Base-by-base conservation (phyloP, 495 filamentous ascomycete genomes). In the Penicillium ochrochloron region DNA sequence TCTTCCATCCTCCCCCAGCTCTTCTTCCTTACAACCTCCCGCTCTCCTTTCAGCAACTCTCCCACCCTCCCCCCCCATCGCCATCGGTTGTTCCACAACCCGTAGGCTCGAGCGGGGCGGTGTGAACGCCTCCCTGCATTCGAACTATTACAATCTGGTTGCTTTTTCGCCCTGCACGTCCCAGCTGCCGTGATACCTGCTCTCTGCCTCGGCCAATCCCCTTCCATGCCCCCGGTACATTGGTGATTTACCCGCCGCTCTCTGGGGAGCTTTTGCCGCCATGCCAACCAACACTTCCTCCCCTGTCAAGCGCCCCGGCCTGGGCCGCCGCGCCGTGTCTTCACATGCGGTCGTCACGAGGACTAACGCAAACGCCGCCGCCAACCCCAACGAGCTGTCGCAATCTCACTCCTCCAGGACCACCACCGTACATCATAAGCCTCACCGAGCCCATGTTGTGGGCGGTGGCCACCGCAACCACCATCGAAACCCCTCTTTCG, bases 261-360 rank as follows among this genome's bases (percentile, higher is more conserved):
- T 46, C 59, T 42, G 39, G 54, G 62, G 62, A 57, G 61, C 58
- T 60, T 57, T 63, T 70, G 63, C 69, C 71, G 73, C 74, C 70
- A 80, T 80, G 78, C 78, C 78, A 64, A 79, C 71, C 67, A 76
- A 66, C 59, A 78, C 74, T n/a, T 73, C 78, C 17, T 81, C 80
- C 59, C 78, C 80, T 37, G 76, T 78, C 60, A 82, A 81, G 74
- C 79, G 80, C 69, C 80, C 80, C 48, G 80, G 73, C 59, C 71
- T 82, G 66, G 78, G 73, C 69, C 78, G 78, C 63, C 80, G 80
- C 66, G 79, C 80, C 27, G 76, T 81, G 46, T 82, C 80, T 60
- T 82, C 80, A 42, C 76, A 82, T 71, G 78, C 78, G 48, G 76
- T 80, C 35, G 72, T 79, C 72, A 80, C 78, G 72, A 76, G 78